Evolutionary conservation across 768 basidiomycete species (phyloP).

Genomic region (button mushroom (Agaricus bisporus)): DNA sequence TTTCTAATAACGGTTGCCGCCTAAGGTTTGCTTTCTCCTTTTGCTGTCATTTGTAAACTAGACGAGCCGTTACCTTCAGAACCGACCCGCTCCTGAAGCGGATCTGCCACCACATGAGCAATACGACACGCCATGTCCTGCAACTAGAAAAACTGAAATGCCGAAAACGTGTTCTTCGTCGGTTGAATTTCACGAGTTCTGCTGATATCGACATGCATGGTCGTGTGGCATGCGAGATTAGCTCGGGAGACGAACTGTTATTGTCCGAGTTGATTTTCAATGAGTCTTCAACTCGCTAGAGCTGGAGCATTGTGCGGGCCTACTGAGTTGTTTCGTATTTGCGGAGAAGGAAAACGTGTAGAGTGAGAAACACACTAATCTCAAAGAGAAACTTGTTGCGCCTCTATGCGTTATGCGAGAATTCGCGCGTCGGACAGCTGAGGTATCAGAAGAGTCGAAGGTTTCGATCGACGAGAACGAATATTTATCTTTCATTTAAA

Average conservation of each 20-base stretch:
- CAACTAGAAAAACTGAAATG: constrained; percentile 96
- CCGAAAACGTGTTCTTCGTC: constrained; percentile 88
- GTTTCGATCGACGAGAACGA: constrained; percentile 86
- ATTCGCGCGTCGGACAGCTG: constrained; percentile 91
- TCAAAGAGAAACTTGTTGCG: constrained; percentile 90
- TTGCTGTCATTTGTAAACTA: not conserved
- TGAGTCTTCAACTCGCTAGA: constrained; percentile 83
- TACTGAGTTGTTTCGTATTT: constrained; percentile 98
- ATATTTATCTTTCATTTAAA: constrained; percentile 95
- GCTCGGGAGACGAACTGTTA: constrained; percentile 92
- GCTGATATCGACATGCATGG: constrained; percentile 98
- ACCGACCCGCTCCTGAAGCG: constrained; percentile 61
- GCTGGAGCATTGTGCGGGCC: constrained; percentile 88
- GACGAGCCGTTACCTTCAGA: constrained; percentile 29
- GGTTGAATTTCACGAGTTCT: constrained; percentile 83
- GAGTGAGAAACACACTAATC: constrained; percentile 81
- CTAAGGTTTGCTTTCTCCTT: constrained; percentile 50
- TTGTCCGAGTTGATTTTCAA: constrained; percentile 97
- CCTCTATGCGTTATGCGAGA: constrained; percentile 96
- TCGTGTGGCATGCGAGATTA: constrained; percentile 97
- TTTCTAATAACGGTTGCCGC: constrained; percentile 80
- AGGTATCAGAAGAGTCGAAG: constrained; percentile 92
- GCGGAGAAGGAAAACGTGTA: constrained; percentile 72
- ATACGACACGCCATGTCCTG: constrained; percentile 89
- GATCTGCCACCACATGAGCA: constrained; percentile 79